phyloP scores from a whole-genome alignment of 2,329 filamentous ascomycete species.

The Proliferodiscus dingleyae region DNA sequence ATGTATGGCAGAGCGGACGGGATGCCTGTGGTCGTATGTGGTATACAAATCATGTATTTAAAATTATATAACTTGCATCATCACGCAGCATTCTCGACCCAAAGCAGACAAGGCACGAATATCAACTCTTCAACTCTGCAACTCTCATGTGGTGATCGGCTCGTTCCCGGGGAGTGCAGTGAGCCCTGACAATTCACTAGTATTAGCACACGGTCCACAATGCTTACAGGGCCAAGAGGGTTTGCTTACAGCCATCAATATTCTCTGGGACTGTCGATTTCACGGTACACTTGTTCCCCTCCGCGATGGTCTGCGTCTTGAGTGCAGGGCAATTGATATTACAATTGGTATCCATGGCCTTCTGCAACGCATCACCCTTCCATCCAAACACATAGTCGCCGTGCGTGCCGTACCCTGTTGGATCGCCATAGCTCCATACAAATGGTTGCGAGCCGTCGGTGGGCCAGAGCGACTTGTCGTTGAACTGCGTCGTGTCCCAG shows the following conservation, averaged over 20 bases:
- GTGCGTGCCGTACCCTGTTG: slow-evolving; percentile 42
- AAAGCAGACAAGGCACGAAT: no score
- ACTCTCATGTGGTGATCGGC: no score
- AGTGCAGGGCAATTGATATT: slow-evolving; percentile 38
- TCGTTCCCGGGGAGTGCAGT: no score
- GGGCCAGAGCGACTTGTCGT: slow-evolving; percentile 39
- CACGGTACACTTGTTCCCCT: slow-evolving; percentile 43
- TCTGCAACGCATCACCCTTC: slow-evolving; percentile 44
- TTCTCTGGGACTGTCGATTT: slow-evolving; percentile 43
- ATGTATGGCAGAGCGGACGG: no score
- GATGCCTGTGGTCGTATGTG: no score
- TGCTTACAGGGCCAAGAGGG: no score
- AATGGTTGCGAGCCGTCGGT: slow-evolving; percentile 39
- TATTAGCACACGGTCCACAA: no score
- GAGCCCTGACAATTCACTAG: no score
- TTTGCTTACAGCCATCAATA: slow-evolving; percentile 45
- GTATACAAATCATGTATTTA: no score
- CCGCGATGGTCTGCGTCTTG: slow-evolving; percentile 39
- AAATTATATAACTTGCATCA: no score
- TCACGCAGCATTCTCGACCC: no score
- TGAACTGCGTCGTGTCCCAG: slow-evolving; percentile 40
- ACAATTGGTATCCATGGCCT: slow-evolving; percentile 39
- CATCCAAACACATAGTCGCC: slow-evolving; percentile 49
- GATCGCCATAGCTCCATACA: slow-evolving; percentile 39
- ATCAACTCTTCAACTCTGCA: no score